These are phyloP conservation scores for Trichoderma brevicompactum DNA, from an alignment of 2,329 filamentous ascomycete species.

Conservation along the genomic window DNA sequence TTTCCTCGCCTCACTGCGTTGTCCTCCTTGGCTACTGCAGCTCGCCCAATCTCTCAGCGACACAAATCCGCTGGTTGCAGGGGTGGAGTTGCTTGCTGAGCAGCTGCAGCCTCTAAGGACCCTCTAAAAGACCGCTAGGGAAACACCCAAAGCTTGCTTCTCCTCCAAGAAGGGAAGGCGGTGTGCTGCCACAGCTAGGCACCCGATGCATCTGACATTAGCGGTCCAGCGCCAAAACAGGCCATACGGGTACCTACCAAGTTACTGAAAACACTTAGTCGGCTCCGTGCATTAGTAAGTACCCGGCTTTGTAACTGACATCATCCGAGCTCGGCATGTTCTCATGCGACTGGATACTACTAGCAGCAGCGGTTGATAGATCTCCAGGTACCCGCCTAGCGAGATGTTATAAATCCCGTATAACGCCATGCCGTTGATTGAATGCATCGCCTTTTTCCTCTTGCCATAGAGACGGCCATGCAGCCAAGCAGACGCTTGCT, in stretches of 20 bases:
- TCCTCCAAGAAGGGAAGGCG: conserved; percentile 20
- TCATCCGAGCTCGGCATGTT: conserved; percentile 26
- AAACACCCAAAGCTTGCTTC: neutral
- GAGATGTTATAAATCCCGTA: neutral
- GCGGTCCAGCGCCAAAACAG: neutral
- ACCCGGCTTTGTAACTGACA: conserved; percentile 2
- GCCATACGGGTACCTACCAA: neutral
- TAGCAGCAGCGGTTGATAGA: neutral
- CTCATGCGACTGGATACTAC: conserved; percentile 12
- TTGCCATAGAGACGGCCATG: neutral
- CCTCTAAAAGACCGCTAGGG: neutral
- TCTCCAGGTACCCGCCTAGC: neutral
- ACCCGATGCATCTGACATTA: neutral
- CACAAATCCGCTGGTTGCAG: conserved; percentile 24
- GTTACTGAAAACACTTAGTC: neutral
- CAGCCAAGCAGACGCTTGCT: neutral
- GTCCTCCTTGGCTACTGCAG: conserved; percentile 22
- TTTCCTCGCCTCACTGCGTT: conserved; percentile 21
- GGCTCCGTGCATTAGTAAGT: too few relatives aligned
- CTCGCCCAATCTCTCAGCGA: conserved; percentile 26
- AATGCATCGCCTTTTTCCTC: neutral
- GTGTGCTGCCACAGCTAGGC: conserved; percentile 8
- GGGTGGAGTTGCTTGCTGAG: conserved; percentile 18
- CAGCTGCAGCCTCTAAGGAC: conserved; percentile 1
- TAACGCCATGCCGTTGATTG: neutral